Evolutionary conservation across 1,284 basidiomycete genomes (phyloP).

Genomic region (Phylloporus sp.): DNA sequence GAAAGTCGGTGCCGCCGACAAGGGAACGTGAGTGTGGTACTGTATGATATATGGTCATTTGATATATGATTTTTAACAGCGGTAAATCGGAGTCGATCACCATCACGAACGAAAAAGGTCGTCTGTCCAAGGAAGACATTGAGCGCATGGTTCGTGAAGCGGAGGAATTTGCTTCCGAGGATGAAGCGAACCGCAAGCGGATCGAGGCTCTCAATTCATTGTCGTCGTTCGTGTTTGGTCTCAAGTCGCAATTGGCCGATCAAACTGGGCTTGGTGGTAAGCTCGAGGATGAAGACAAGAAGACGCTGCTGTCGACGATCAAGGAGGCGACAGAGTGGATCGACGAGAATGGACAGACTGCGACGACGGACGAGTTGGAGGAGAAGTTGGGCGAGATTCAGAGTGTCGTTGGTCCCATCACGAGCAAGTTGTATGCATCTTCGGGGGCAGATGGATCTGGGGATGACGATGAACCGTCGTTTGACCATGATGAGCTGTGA

Average conservation of each 20-base stretch:
- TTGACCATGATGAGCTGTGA: slow-evolving; percentile 72
- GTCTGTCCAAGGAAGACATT: slow-evolving; percentile 86
- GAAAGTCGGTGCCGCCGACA: slow-evolving; percentile 87
- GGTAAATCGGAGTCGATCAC: slow-evolving; percentile 90
- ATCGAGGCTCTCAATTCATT: slow-evolving; percentile 87
- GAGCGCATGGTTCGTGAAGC: slow-evolving; percentile 92
- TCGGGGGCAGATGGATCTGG: slow-evolving; percentile 43
- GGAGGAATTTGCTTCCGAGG: slow-evolving; percentile 88
- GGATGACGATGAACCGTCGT: slow-evolving; percentile 60
- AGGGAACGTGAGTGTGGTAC: slow-evolving; percentile 75
- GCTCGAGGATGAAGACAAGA: slow-evolving; percentile 87
- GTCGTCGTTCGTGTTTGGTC: slow-evolving; percentile 78
- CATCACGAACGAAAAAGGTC: slow-evolving; percentile 87
- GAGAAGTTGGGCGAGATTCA: slow-evolving; percentile 87
- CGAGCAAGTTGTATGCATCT: slow-evolving; percentile 75
- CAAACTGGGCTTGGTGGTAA: slow-evolving; percentile 91
- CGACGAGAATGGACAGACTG: slow-evolving; percentile 77
- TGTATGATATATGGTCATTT: neutral
- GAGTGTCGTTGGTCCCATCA: slow-evolving; percentile 73
- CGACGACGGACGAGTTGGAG: slow-evolving; percentile 87
- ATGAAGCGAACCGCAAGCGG: slow-evolving; percentile 86
- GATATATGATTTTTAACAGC: slow-evolving; percentile 39
- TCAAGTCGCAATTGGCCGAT: slow-evolving; percentile 88
- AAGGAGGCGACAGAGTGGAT: slow-evolving; percentile 93
- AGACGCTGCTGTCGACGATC: slow-evolving; percentile 79